Percentiles rank a stretch among this genome's conserved stretches.
Conservation (phyloP, 192 early-diverging fungal genomes). For the Pilaira anomala region DNA sequence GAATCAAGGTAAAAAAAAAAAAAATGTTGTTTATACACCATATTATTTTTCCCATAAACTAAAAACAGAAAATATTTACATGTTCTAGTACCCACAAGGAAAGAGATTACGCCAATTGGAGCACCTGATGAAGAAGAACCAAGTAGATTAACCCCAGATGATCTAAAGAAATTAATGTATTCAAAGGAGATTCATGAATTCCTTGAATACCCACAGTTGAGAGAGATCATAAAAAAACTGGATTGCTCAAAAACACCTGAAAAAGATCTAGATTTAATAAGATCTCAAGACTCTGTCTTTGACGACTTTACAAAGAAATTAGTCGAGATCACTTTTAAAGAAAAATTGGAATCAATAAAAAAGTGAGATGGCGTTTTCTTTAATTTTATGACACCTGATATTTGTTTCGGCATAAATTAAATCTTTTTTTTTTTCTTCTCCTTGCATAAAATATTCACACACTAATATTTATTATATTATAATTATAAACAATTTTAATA, state of each 20-base stretch:
- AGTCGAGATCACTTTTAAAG: constrained; percentile 3
- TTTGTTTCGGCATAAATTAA: too few species aligned
- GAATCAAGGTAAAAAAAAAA: not conserved
- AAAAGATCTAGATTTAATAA: constrained; percentile 15
- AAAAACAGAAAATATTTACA: not conserved
- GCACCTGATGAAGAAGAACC: constrained; percentile 13
- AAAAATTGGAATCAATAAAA: not conserved
- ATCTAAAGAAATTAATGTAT: constrained; percentile 5
- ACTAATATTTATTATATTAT: too few species aligned
- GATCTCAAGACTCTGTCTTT: constrained; percentile 1
- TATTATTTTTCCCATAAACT: not conserved
- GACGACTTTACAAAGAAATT: constrained; percentile 15
- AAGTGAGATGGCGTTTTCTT: too few species aligned
- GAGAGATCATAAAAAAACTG: constrained; percentile 14
- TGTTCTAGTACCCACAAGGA: constrained; percentile 5
- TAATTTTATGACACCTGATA: too few species aligned
- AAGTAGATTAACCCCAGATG: constrained; percentile 7
- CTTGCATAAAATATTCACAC: too few species aligned
- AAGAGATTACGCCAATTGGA: not conserved
- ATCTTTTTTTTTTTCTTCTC: too few species aligned
- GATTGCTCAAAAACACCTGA: constrained; percentile 22
- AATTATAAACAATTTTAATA: too few species aligned
- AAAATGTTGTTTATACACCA: not conserved
- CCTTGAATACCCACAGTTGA: constrained; percentile 23
- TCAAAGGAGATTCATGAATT: constrained; percentile 27